These are phyloP conservation scores for Mycena leptocephala DNA, from an alignment of 768 basidiomycete species.

Conservation along the genomic window DNA sequence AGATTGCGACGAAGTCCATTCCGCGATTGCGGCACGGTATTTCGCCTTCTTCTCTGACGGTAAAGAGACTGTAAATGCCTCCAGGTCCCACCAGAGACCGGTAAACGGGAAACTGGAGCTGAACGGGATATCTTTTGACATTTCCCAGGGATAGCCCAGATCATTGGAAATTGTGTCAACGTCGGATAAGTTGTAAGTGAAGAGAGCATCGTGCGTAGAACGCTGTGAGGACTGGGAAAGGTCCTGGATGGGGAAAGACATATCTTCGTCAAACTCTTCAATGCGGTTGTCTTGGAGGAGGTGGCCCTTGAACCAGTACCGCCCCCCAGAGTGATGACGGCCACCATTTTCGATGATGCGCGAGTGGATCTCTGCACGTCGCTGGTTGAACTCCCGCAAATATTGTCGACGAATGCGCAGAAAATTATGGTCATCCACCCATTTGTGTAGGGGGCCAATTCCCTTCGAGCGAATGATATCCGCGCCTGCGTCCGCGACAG, in stretches of 20 bases:
- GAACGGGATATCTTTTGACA: conserved; percentile 37
- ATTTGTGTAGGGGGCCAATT: conserved; percentile 45
- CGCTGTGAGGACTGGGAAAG: conserved; percentile 30
- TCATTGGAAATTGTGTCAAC: conserved; percentile 30
- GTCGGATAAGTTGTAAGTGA: conserved; percentile 39
- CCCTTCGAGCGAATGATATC: conserved; percentile 33
- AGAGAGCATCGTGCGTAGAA: neutral
- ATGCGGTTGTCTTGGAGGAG: conserved; percentile 1
- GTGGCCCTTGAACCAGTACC: conserved; percentile 22
- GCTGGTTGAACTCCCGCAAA: conserved; percentile 12
- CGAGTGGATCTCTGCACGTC: conserved; percentile 1
- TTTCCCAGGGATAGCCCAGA: conserved; percentile 42
- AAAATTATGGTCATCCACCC: conserved; percentile 47
- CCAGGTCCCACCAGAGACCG: conserved; percentile 43
- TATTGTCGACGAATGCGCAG: conserved; percentile 26
- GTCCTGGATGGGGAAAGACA: conserved; percentile 31
- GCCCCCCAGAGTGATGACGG: conserved; percentile 21
- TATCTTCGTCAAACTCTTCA: conserved; percentile 32
- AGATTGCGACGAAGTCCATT: neutral
- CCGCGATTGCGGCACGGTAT: neutral
- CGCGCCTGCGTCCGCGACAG: conserved; percentile 26
- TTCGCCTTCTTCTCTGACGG: neutral
- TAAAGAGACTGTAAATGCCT: neutral
- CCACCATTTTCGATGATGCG: neutral
- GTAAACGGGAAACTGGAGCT: conserved; percentile 24